These are phyloP conservation scores for Colletotrichum phormii DNA, from an alignment of 2,329 filamentous ascomycete species.

Conservation along the genomic window DNA sequence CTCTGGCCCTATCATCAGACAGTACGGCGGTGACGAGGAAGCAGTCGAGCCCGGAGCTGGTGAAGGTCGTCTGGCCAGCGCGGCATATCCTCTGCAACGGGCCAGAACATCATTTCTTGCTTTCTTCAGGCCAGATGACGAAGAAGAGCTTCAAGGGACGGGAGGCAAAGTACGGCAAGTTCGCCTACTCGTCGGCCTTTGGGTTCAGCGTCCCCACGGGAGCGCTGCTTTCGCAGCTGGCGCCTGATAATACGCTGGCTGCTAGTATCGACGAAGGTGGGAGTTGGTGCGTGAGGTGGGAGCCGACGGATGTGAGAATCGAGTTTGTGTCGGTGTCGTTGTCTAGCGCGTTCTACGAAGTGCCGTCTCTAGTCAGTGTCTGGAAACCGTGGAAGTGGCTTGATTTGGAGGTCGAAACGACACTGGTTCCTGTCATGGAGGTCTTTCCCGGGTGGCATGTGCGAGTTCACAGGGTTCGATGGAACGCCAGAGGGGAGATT, in stretches of 20 bases:
- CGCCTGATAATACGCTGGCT: conserved; percentile 36
- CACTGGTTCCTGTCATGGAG: conserved; percentile 12
- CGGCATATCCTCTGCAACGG: conserved; percentile 54
- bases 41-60: background rate
- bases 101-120: conserved; percentile 49
- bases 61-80: conserved; percentile 40
- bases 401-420: conserved; percentile 30
- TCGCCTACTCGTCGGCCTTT: conserved; percentile 54
- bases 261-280: conserved; percentile 36
- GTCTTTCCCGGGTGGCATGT: conserved; percentile 32
- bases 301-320: conserved; percentile 26
- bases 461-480: conserved; percentile 29
- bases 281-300: conserved; percentile 29
- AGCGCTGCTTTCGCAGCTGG: conserved; percentile 42
- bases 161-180: conserved; percentile 53
- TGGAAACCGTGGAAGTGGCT: conserved; percentile 36
- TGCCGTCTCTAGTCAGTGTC: conserved; percentile 21
- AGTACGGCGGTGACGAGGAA: background rate
- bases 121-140: conserved; percentile 50
- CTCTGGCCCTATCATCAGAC: background rate
- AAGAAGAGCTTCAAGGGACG: conserved; percentile 46
- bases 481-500: background rate
- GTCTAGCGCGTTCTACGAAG: background rate
- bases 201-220: conserved; percentile 49
- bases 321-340: background rate